Conservation (phyloP, 768 basidiomycete species). For the Macrolepiota dolichaula region DNA sequence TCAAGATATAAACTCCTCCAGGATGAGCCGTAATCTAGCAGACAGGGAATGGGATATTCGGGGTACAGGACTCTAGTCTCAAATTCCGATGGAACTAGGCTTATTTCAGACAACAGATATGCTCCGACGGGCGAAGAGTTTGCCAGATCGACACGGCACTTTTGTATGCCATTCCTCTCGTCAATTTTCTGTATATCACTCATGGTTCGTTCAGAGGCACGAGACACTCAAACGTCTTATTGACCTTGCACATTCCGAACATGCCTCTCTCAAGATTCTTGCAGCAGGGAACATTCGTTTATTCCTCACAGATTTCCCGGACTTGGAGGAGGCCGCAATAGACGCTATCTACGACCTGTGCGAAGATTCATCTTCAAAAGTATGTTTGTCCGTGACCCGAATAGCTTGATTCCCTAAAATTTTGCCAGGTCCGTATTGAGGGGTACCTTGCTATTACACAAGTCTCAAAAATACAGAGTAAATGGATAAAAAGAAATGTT, state of each 20-base stretch:
- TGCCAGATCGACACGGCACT: conserved; percentile 20
- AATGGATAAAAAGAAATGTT: conserved; percentile 67
- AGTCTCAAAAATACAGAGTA: conserved; percentile 42
- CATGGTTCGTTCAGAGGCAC: conserved; percentile 36
- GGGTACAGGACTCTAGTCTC: conserved; percentile 18
- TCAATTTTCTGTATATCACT: neutral
- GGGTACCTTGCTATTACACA: conserved; percentile 61
- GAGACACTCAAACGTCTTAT: conserved; percentile 52
- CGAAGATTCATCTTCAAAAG: conserved; percentile 59
- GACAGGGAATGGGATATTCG: conserved; percentile 37
- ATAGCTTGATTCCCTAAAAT: conserved; percentile 2
- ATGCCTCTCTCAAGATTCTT: conserved; percentile 47
- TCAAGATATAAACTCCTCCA: neutral
- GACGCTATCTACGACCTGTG: conserved; percentile 79
- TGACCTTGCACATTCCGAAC: conserved; percentile 44
- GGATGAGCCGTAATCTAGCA: conserved; percentile 23
- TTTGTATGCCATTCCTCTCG: neutral
- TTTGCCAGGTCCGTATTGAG: conserved; percentile 57
- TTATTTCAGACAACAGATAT: conserved; percentile 22
- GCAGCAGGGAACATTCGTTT: conserved; percentile 54
- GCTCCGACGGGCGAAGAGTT: conserved; percentile 42
- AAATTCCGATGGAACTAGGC: neutral
- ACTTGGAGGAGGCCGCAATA: conserved; percentile 71
- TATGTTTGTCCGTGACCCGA: conserved; percentile 21
- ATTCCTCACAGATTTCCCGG: conserved; percentile 66